These are phyloP conservation scores for Boletus rubropictus DNA, from an alignment of 768 basidiomycete genomes.

Conservation along the genomic window DNA sequence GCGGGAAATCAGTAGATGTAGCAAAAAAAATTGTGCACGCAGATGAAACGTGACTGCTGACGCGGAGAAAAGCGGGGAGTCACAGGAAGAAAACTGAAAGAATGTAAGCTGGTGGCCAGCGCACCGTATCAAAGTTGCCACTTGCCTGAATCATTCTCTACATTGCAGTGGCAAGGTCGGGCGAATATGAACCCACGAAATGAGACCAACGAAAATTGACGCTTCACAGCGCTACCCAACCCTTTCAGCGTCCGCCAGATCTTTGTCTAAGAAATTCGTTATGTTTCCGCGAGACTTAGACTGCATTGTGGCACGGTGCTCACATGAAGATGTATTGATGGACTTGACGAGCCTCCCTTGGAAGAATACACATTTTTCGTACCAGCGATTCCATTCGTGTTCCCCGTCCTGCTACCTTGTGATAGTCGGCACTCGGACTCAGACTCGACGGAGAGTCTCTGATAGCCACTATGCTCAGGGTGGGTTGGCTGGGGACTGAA, in stretches of 20 bases:
- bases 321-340: constrained; percentile 12
- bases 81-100: constrained; percentile 16
- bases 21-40: constrained; percentile 1
- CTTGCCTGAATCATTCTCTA: constrained; percentile 23
- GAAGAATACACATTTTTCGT: not conserved
- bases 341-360: constrained; percentile 8
- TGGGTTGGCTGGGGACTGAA: not conserved
- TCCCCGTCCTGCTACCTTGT: constrained; percentile 8
- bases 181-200: constrained; percentile 8
- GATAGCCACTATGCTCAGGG: not conserved
- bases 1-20: not conserved
- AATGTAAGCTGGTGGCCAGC: not conserved
- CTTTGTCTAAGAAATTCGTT: constrained; percentile 11
- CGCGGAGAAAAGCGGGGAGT: too few species aligned
- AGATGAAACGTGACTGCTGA: not conserved
- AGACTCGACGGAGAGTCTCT: constrained; percentile 28
- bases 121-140: not conserved
- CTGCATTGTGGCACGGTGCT: not conserved
- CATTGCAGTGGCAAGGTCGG: constrained; percentile 18
- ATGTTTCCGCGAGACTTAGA: not conserved
- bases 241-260: constrained; percentile 13
- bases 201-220: constrained; percentile 13
- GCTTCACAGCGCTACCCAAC: constrained; percentile 13
- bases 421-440: constrained; percentile 10
- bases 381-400: not conserved